Conservation (phyloP, 257 asterid species). For the Verbascum thapsus region DNA sequence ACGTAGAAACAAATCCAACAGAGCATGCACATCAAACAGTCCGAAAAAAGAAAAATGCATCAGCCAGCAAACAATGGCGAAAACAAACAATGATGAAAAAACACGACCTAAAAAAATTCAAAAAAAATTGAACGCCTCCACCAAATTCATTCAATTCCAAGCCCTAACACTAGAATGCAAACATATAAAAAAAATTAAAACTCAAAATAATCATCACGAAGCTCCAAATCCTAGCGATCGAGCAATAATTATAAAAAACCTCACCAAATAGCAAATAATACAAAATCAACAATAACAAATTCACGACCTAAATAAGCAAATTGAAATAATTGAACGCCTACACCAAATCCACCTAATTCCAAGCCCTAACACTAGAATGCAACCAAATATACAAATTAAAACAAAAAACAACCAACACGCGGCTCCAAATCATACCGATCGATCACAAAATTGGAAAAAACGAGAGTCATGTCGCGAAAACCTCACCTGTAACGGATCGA, state of each 20-base stretch:
- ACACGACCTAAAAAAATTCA: background rate
- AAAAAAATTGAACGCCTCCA: background rate
- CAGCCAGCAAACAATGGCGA: background rate
- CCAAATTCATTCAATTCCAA: constrained; percentile 16
- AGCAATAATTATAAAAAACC: constrained; percentile 9
- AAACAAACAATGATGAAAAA: background rate
- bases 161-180: constrained; percentile 1
- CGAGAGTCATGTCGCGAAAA: background rate
- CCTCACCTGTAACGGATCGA: constrained; percentile 32
- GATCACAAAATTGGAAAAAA: background rate
- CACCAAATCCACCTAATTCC: constrained; percentile 10
- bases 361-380: constrained; percentile 5
- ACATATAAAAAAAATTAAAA: background rate
- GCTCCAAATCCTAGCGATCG: constrained; percentile 23
- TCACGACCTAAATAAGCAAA: background rate
- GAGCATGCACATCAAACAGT: constrained; percentile 14
- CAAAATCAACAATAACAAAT: background rate
- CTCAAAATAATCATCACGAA: background rate
- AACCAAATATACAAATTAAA: background rate
- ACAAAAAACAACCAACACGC: background rate
- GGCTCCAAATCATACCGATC: constrained; percentile 23
- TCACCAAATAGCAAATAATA: constrained; percentile 22
- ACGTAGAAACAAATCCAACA: background rate
- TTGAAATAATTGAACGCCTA: background rate
- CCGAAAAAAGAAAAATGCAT: background rate